Percentiles rank a stretch among this genome's conserved stretches.
Evolutionary conservation across 768 basidiomycete genomes (phyloP).

Genomic region (Mrakia blollopis): DNA sequence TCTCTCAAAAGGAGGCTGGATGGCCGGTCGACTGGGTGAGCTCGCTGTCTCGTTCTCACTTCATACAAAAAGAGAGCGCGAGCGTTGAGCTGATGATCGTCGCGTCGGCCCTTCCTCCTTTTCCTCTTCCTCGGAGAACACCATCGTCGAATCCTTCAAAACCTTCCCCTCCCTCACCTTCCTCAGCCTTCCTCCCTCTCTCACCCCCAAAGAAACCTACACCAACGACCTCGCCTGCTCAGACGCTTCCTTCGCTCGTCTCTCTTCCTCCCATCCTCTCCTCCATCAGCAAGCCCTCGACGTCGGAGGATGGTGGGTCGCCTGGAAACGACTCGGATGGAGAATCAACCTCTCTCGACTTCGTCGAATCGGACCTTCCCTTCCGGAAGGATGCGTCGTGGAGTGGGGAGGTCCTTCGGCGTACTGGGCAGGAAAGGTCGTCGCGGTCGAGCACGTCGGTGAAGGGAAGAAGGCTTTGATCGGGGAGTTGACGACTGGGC

Average conservation of each 20-base stretch:
- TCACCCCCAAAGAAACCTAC: neutral
- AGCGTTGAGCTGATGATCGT: neutral
- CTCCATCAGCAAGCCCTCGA: neutral
- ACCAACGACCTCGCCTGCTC: slow-evolving; percentile 4
- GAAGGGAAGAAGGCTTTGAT: too few species aligned
- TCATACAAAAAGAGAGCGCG: neutral
- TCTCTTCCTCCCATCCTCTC: neutral
- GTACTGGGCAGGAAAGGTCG: neutral
- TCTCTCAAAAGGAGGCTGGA: neutral
- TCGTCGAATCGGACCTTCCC: neutral
- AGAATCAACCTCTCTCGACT: neutral
- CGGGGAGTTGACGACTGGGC: neutral
- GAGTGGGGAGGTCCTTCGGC: neutral
- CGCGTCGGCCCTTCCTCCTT: neutral
- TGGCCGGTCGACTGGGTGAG: neutral
- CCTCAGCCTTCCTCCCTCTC: neutral
- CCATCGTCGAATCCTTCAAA: neutral
- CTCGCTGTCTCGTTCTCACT: neutral
- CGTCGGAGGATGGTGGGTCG: neutral
- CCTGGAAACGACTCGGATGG: neutral
- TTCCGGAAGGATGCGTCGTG: neutral
- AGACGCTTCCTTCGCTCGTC: neutral
- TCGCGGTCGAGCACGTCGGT: neutral
- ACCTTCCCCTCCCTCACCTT: neutral
- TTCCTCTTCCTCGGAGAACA: neutral